Percentiles rank a stretch among this genome's conserved stretches.
phyloP scores from a whole-genome alignment of 306 rosid species.

The Gastrolobium bilobum region DNA sequence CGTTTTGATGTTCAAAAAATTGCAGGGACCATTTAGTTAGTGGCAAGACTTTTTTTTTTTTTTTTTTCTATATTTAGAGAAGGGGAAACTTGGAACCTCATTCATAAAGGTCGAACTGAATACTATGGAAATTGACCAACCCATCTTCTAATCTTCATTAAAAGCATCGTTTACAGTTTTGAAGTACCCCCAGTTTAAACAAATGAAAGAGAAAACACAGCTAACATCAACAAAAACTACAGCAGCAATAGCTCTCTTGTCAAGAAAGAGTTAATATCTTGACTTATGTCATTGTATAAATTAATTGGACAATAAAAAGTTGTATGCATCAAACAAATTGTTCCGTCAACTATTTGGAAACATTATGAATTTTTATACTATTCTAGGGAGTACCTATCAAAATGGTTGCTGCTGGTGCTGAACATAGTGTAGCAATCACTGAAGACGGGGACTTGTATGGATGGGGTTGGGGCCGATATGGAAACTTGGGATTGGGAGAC shows the following conservation, averaged over 20 bases:
- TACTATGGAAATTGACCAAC: background rate
- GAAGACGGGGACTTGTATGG: conserved; percentile 87
- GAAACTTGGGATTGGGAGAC: conserved; percentile 97
- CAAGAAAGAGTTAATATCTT: background rate
- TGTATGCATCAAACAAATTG: background rate
- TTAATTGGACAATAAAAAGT: background rate
- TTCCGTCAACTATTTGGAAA: conserved; percentile 4
- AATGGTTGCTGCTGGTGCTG: conserved; percentile 99
- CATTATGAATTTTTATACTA: conserved; percentile 22
- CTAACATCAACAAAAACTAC: conserved; percentile 22
- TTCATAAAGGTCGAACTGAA: background rate
- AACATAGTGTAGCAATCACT: conserved; percentile 91
- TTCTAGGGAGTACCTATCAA: conserved; percentile 78
- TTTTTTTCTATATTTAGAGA: background rate
- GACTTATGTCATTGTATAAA: background rate
- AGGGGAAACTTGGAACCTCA: background rate
- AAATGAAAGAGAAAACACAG: conserved; percentile 6
- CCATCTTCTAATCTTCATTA: background rate
- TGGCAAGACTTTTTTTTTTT: background rate
- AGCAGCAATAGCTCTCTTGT: background rate
- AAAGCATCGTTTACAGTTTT: background rate
- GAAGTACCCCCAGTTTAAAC: background rate
- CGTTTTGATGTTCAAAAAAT: background rate
- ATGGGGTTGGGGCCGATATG: conserved; percentile 99
- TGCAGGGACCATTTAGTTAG: background rate